Conservation (phyloP, 352 stramenopile species). For the Globisporangium paddicum region DNA sequence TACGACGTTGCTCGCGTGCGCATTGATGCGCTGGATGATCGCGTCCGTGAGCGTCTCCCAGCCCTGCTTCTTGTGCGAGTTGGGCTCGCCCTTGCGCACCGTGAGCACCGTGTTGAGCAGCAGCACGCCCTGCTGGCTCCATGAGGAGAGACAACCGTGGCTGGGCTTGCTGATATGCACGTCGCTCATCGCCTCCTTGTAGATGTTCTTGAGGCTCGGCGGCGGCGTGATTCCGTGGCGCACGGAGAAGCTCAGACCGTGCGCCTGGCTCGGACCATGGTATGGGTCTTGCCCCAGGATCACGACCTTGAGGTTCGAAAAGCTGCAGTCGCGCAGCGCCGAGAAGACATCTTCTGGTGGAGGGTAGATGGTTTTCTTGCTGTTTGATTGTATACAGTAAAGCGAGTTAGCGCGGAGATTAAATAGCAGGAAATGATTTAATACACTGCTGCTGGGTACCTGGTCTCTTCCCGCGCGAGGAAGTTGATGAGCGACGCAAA, state of each 20-base stretch:
- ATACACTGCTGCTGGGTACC: too few species aligned
- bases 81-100: slow-evolving; percentile 87
- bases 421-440: too few species aligned
- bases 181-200: slow-evolving; percentile 92
- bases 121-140: slow-evolving; percentile 95
- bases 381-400: too few species aligned
- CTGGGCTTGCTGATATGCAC: slow-evolving; percentile 62
- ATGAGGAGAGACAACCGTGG: slow-evolving; percentile 91
- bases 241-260: slow-evolving; percentile 91
- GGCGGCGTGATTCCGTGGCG: slow-evolving; percentile 84
- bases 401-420: too few species aligned
- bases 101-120: slow-evolving; percentile 98
- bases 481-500: slow-evolving; percentile 47
- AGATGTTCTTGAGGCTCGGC: slow-evolving; percentile 97
- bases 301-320: slow-evolving; percentile 89
- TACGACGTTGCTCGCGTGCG: slow-evolving; percentile 85
- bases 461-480: slow-evolving; percentile 43
- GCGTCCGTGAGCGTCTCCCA: slow-evolving; percentile 98
- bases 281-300: slow-evolving; percentile 94
- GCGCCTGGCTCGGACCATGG: slow-evolving; percentile 80
- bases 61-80: slow-evolving; percentile 95
- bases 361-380: slow-evolving; percentile 85
- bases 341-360: slow-evolving; percentile 85
- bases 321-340: slow-evolving; percentile 84
- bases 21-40: slow-evolving; percentile 86